A percentile compares a stretch with the other conserved stretches of the same genome.
These are phyloP conservation scores for Fusarium redolens DNA, from an alignment of 2,329 filamentous ascomycete genomes.

Conservation along the genomic window DNA sequence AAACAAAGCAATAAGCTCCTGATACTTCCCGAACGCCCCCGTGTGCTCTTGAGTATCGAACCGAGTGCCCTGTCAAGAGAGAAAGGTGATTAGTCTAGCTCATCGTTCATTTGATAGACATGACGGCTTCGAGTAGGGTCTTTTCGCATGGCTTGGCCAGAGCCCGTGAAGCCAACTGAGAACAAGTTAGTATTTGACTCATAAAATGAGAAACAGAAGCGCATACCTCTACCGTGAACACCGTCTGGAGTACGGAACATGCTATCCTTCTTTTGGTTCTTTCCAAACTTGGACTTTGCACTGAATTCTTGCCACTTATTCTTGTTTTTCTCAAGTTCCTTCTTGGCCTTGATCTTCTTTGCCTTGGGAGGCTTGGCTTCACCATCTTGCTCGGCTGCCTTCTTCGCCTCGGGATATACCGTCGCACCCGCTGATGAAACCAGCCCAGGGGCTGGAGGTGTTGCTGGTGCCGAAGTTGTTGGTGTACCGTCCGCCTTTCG, in stretches of 20 bases:
- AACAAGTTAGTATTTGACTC: constrained; percentile 32
- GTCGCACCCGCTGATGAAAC: constrained; percentile 68
- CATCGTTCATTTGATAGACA: constrained; percentile 82
- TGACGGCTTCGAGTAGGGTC: constrained; percentile 85
- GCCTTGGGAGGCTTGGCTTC: constrained; percentile 78
- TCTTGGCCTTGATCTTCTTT: constrained; percentile 91
- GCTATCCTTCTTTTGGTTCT: constrained; percentile 84
- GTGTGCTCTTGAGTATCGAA: constrained; percentile 32
- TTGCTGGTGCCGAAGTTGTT: constrained; percentile 56
- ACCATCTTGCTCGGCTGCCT: constrained; percentile 72
- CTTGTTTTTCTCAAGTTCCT: constrained; percentile 90
- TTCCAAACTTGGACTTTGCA: constrained; percentile 77
- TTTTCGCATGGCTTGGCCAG: constrained; percentile 95
- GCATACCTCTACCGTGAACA: constrained; percentile 83
- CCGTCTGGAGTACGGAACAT: constrained; percentile 96
- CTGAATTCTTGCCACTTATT: constrained; percentile 96
- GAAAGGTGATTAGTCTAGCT: constrained; percentile 69
- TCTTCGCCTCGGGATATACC: constrained; percentile 70
- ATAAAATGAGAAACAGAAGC: no score
- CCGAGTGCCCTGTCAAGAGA: constrained; percentile 43
- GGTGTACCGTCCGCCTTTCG: constrained; percentile 86
- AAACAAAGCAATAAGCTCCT: constrained; percentile 47
- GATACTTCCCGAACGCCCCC: constrained; percentile 43
- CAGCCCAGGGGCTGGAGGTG: constrained; percentile 53
- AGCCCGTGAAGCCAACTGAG: constrained; percentile 93